Evolutionary conservation across 345 rosid species (phyloP).

Genomic region (Alliaria petiolata): DNA sequence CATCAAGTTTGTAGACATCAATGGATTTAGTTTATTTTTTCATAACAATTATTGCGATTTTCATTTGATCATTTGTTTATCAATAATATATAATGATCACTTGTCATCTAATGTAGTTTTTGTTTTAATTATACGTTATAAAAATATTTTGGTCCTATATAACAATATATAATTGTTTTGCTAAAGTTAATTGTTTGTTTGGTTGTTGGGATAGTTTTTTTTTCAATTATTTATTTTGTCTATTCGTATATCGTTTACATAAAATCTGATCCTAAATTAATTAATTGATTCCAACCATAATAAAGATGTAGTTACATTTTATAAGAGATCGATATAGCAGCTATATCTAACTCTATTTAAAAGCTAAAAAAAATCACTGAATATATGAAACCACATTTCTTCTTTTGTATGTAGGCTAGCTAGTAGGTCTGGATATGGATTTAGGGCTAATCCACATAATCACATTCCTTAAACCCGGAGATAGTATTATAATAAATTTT

Average conservation of each 20-base stretch:
- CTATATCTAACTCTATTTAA: neutral
- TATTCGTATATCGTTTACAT: neutral
- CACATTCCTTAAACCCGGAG: neutral
- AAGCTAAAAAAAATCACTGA: neutral
- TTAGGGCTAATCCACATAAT: conserved; percentile 11
- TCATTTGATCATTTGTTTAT: neutral
- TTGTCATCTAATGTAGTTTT: neutral
- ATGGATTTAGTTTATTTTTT: neutral
- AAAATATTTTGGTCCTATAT: neutral
- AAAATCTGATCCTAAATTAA: neutral
- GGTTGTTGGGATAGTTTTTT: neutral
- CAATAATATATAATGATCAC: neutral
- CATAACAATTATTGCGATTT: neutral
- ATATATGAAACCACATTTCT: neutral
- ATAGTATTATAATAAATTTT: neutral
- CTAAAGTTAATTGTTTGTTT: neutral
- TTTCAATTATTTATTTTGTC: neutral
- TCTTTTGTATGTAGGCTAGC: neutral
- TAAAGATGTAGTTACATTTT: neutral
- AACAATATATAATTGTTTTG: neutral
- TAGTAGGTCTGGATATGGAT: neutral
- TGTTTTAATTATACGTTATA: neutral
- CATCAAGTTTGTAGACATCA: neutral
- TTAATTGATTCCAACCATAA: neutral
- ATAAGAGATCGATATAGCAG: neutral